A percentile compares a stretch with the other conserved stretches of the same genome.
Conservation (phyloP, 306 rosid genomes). For the Trifolium repens region DNA sequence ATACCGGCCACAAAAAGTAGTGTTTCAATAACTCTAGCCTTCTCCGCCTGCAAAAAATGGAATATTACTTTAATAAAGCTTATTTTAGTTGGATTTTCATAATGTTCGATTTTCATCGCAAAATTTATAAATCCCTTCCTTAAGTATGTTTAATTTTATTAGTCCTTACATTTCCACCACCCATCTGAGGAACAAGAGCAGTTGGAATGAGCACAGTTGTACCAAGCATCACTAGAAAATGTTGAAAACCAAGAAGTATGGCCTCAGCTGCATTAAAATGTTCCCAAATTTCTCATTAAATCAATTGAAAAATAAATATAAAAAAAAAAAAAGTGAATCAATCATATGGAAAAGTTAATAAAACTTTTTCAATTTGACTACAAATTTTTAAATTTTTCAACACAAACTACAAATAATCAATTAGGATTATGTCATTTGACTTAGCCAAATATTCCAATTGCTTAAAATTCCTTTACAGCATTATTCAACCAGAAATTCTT, state of each 20-base stretch:
- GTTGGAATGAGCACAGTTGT: conserved; percentile 95
- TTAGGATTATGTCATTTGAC: neutral
- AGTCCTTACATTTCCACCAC: conserved; percentile 94
- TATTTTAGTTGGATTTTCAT: conserved; percentile 6
- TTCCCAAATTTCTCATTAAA: conserved; percentile 37
- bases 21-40: conserved; percentile 91
- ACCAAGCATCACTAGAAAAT: conserved; percentile 97
- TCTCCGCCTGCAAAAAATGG: conserved; percentile 67
- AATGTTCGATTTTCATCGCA: conserved; percentile 26
- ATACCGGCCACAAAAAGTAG: conserved; percentile 95
- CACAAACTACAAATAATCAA: conserved; percentile 19
- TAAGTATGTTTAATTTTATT: neutral
- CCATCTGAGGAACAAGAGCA: conserved; percentile 99
- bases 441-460: conserved; percentile 28
- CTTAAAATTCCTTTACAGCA: conserved; percentile 1
- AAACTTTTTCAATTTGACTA: too few species aligned
- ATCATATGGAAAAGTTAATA: neutral
- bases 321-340: conserved; percentile 4
- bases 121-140: conserved; percentile 1
- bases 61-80: neutral
- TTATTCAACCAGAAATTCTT: conserved; percentile 17
- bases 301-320: neutral
- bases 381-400: conserved; percentile 8
- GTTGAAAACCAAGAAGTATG: conserved; percentile 98
- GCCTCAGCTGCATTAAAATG: conserved; percentile 87